Evolutionary conservation across 2,329 filamentous ascomycete species (phyloP), one percentile per base, ranked within the genome.

Genomic region (Trichocomaceae sp.): DNA sequence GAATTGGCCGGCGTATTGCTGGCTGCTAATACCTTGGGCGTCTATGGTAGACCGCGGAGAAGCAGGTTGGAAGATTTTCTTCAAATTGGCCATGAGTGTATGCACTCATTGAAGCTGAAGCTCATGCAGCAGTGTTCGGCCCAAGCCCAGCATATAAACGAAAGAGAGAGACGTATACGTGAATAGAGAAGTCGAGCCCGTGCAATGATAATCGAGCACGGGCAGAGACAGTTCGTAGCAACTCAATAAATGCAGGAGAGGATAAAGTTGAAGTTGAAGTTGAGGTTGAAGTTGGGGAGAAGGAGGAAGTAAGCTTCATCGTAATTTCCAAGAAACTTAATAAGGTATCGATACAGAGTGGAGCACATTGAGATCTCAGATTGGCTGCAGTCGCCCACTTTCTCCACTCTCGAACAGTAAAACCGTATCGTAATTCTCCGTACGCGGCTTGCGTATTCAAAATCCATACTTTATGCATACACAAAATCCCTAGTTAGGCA

Each of bases 61-160:
- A 29, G 52, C 17, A 12, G 52, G 46, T 19, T 35, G 47, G 42
- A 72, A 72, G n/a, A 72, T 56, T 45, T 64, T 69, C 58, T 62
- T 69, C 33, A 72, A 57, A 29, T 58, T 64, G 42, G 66, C 69
- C 69, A 72, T 72, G 9, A 47, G 63, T 35, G 20, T 10, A n/a
- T 22, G n/a, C 23, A 10, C 7, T 46, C 13, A 19, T 26, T 39
- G 22, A 20, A 35, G 20, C 44, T 39, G 22, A 20, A 35, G 20
- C 44, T 31, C 37, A 31, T 23, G 41, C 41, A 35, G 22, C 12
- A 23, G 23, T 44, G 33, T 44, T 26, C 20, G 7, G 48, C 41
- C 41, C 19, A 17, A 33, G 50, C 29, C 39, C 41, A 52, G 31
- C 41, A 37, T 45, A 19, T n/a, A 20, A 46, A 37, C 20, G 8